Conservation (phyloP, 2,329 filamentous ascomycete genomes). For the Bretziella fagacearum region DNA sequence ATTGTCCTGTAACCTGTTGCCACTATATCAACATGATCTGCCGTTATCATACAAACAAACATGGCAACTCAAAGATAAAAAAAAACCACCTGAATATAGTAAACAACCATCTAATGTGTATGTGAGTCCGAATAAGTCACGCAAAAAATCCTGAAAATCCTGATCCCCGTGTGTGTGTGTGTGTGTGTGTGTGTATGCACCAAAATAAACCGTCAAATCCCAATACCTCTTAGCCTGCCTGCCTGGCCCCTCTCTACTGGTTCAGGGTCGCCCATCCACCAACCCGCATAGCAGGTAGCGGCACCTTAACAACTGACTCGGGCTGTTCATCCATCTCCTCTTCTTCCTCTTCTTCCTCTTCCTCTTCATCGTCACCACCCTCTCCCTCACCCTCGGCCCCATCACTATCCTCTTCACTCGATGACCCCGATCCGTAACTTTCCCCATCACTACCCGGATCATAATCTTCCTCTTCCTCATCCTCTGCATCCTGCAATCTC, state of each 20-base stretch:
- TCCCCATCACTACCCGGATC: slow-evolving; percentile 40
- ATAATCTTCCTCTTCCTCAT: slow-evolving; percentile 49
- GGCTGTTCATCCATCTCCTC: slow-evolving; percentile 2
- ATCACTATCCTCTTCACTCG: slow-evolving; percentile 26
- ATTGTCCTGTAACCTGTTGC: no score
- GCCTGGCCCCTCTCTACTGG: slow-evolving; percentile 6
- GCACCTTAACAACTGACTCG: neutral
- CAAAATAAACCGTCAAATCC: no score
- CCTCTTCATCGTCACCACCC: slow-evolving; percentile 21
- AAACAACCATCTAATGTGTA: no score
- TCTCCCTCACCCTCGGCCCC: slow-evolving; percentile 27
- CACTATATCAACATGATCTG: no score
- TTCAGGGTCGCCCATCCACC: slow-evolving; percentile 14
- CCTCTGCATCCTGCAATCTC: slow-evolving; percentile 40
- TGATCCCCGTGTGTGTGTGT: no score
- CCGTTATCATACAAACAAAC: no score
- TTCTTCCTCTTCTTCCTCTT: slow-evolving; percentile 18
- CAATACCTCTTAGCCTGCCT: neutral
- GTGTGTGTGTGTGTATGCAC: no score
- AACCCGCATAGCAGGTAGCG: slow-evolving; percentile 8
- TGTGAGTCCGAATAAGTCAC: no score
- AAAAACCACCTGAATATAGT: no score
- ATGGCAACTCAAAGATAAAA: no score
- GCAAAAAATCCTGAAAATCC: no score
- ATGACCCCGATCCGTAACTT: slow-evolving; percentile 35